A percentile compares a stretch with the other conserved stretches of the same genome.
phyloP scores from a whole-genome alignment of 2,329 filamentous ascomycete genomes.

The Aspergillus sclerotialis region DNA sequence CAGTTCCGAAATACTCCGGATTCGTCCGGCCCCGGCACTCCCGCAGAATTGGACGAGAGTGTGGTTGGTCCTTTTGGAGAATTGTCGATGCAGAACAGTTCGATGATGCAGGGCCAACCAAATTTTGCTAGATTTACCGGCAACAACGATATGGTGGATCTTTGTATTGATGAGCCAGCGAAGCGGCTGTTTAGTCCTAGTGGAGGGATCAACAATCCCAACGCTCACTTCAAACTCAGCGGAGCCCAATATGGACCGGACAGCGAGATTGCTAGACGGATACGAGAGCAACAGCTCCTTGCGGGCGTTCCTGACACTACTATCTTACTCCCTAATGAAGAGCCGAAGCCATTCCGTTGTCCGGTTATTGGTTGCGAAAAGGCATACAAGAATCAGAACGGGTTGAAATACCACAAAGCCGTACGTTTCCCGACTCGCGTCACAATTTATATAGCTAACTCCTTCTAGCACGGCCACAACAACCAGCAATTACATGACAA shows the following conservation, averaged over 20 bases:
- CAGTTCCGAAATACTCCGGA: constrained; percentile 53
- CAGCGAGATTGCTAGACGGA: constrained; percentile 63
- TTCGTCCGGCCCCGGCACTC: constrained; percentile 63
- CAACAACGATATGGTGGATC: constrained; percentile 50
- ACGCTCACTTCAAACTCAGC: constrained; percentile 68
- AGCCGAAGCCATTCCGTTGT: constrained; percentile 96
- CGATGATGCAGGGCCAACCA: constrained; percentile 35
- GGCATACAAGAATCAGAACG: constrained; percentile 99
- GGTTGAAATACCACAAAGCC: constrained; percentile 80
- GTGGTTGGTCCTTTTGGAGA: constrained; percentile 58
- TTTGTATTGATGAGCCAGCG: constrained; percentile 83
- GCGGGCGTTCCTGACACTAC: constrained; percentile 47
- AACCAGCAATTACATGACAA: constrained; percentile 97
- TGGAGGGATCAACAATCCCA: constrained; percentile 60
- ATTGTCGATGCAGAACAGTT: constrained; percentile 49
- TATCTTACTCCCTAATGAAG: constrained; percentile 58
- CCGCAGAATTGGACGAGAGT: constrained; percentile 68
- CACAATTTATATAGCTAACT: constrained; percentile 12
- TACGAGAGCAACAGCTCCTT: constrained; percentile 58
- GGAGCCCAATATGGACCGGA: constrained; percentile 69
- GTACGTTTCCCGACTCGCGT: constrained; percentile 36
- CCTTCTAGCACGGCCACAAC: constrained; percentile 71
- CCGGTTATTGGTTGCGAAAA: constrained; percentile 98
- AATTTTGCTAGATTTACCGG: constrained; percentile 38
- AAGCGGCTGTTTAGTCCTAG: constrained; percentile 88